Percentiles rank a stretch among this genome's conserved stretches.
Evolutionary conservation across 2,329 filamentous ascomycete species (phyloP).

Genomic region (Epichloe elymi): DNA sequence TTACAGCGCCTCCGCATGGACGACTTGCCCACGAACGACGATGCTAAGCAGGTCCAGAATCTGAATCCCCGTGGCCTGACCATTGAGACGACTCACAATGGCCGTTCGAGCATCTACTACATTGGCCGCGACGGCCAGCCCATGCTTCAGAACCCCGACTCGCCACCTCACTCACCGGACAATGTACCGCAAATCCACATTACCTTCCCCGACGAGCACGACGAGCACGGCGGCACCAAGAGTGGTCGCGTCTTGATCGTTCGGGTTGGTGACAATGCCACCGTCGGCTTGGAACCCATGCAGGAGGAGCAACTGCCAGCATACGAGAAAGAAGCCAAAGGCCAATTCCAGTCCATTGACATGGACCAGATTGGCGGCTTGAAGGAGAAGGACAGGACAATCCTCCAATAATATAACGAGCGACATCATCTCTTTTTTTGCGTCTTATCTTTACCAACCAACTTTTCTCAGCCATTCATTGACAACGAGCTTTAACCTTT

Average conservation of each 20-base stretch:
- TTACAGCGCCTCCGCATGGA: slow-evolving; percentile 33
- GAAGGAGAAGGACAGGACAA: slow-evolving; percentile 64
- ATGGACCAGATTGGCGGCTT: slow-evolving; percentile 88
- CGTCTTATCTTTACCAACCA: slow-evolving; percentile 4
- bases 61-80: slow-evolving; percentile 33
- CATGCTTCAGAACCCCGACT: slow-evolving; percentile 62
- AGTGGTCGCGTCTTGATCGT: slow-evolving; percentile 86
- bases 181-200: slow-evolving; percentile 92
- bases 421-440: slow-evolving; percentile 6
- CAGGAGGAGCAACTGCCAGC: slow-evolving; percentile 71
- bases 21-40: slow-evolving; percentile 57
- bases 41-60: slow-evolving; percentile 41
- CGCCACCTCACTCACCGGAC: slow-evolving; percentile 65
- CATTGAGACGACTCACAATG: slow-evolving; percentile 41
- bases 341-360: slow-evolving; percentile 84
- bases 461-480: slow-evolving; percentile 4
- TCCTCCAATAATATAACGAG: slow-evolving; percentile 20
- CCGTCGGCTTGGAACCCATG: slow-evolving; percentile 78
- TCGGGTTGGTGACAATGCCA: slow-evolving; percentile 72
- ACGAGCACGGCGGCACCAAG: slow-evolving; percentile 67
- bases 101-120: slow-evolving; percentile 58
- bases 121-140: slow-evolving; percentile 65
- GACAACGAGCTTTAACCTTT: neutral
- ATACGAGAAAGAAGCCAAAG: slow-evolving; percentile 69
- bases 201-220: slow-evolving; percentile 92